phyloP scores from a whole-genome alignment of 2,329 filamentous ascomycete species.

The Knufia fluminis region DNA sequence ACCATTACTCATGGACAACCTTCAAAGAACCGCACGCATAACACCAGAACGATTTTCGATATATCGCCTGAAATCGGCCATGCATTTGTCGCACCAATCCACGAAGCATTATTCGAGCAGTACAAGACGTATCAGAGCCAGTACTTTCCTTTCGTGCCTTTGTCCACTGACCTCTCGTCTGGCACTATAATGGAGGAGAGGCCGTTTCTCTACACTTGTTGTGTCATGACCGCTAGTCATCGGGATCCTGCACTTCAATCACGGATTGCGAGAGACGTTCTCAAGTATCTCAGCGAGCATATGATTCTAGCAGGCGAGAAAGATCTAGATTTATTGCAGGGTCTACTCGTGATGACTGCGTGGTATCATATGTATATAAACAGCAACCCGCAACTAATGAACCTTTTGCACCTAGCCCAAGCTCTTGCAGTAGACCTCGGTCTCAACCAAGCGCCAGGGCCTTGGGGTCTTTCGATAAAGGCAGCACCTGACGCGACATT shows the following conservation, averaged over 20 bases:
- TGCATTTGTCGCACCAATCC: background rate
- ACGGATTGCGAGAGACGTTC: slow-evolving; percentile 25
- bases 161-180: slow-evolving; percentile 16
- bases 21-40: background rate
- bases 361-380: slow-evolving; percentile 30
- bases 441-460: slow-evolving; percentile 19
- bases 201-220: slow-evolving; percentile 30
- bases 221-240: slow-evolving; percentile 26
- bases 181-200: slow-evolving; percentile 20
- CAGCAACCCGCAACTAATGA: slow-evolving; percentile 25
- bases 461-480: slow-evolving; percentile 1
- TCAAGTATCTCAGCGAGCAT: slow-evolving; percentile 25
- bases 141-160: slow-evolving; percentile 25
- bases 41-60: background rate
- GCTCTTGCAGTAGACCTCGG: slow-evolving; percentile 30
- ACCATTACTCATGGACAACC: background rate
- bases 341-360: background rate
- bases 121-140: slow-evolving; percentile 20
- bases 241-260: slow-evolving; percentile 22
- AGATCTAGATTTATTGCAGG: slow-evolving; percentile 28
- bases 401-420: slow-evolving; percentile 30
- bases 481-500: background rate
- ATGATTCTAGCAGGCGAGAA: slow-evolving; percentile 28
- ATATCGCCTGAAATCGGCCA: slow-evolving; percentile 4
- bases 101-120: slow-evolving; percentile 15